Percentiles rank a stretch among this genome's conserved stretches.
phyloP scores from a whole-genome alignment of 345 rosid genomes.

The Sonneratia caseolaris region DNA sequence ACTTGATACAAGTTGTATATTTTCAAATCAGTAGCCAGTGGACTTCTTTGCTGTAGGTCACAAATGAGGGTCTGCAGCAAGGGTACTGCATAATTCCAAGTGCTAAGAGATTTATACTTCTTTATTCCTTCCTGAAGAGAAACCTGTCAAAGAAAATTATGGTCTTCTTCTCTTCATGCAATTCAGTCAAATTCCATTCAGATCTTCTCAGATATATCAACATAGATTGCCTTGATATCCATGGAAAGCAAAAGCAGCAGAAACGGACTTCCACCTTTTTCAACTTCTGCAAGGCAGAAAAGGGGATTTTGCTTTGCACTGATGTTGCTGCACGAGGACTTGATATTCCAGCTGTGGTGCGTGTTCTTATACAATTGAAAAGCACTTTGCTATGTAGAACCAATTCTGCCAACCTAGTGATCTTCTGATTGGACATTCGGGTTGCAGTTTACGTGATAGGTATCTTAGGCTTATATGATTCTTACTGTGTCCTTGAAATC shows the following conservation, averaged over 20 bases:
- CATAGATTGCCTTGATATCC: slow-evolving; percentile 72
- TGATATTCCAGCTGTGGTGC: slow-evolving; percentile 94
- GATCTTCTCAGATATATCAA: slow-evolving; percentile 75
- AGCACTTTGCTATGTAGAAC: background rate
- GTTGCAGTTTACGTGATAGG: background rate
- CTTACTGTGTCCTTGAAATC: background rate
- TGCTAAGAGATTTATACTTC: slow-evolving; percentile 72
- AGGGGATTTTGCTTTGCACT: slow-evolving; percentile 92
- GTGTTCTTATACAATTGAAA: background rate
- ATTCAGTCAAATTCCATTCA: slow-evolving; percentile 80
- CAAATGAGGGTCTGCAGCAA: slow-evolving; percentile 92
- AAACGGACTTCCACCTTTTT: slow-evolving; percentile 85
- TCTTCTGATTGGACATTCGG: background rate
- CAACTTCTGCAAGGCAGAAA: slow-evolving; percentile 82
- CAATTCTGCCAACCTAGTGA: background rate
- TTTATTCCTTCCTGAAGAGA: slow-evolving; percentile 87
- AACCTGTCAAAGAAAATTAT: slow-evolving; percentile 80
- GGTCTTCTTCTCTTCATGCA: slow-evolving; percentile 99
- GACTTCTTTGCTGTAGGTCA: slow-evolving; percentile 43
- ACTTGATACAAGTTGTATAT: background rate
- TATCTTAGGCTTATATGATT: background rate
- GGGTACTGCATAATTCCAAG: slow-evolving; percentile 87
- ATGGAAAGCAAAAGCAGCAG: slow-evolving; percentile 94
- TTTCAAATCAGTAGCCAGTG: background rate
- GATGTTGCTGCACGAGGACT: slow-evolving; percentile 99